Conservation (phyloP, 169 alveolate genomes). For the Eimeria praecox region DNA sequence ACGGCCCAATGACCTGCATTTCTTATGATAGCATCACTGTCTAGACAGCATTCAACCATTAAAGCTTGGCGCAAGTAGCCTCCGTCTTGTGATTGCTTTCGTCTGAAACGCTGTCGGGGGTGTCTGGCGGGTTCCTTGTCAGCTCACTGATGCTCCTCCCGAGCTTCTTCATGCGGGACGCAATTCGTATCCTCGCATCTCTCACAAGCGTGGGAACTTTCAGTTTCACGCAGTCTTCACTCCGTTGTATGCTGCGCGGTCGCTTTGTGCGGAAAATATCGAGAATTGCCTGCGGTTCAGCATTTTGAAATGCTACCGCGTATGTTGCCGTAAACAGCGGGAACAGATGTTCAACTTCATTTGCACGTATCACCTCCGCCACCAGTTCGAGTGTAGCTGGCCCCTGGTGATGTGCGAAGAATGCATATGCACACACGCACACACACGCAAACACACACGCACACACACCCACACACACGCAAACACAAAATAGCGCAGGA, state of each 20-base stretch:
- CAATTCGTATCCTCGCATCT: slow-evolving; percentile 50
- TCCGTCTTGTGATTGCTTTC: not conserved
- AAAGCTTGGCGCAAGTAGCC: not conserved
- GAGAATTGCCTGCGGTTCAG: slow-evolving; percentile 71
- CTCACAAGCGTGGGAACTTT: slow-evolving; percentile 29
- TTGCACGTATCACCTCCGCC: slow-evolving; percentile 63
- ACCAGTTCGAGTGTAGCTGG: slow-evolving; percentile 82
- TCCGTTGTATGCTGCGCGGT: slow-evolving; percentile 60
- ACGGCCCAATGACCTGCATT: slow-evolving; percentile 10
- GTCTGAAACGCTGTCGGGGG: not conserved
- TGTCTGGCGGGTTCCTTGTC: slow-evolving; percentile 29
- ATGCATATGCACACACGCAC: not conserved
- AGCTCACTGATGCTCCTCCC: slow-evolving; percentile 51
- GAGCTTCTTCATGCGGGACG: slow-evolving; percentile 55
- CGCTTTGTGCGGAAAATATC: slow-evolving; percentile 75
- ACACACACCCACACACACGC: too few species aligned
- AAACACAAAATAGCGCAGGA: not conserved
- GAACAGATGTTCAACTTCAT: slow-evolving; percentile 75
- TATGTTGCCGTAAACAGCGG: slow-evolving; percentile 82
- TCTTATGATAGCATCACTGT: not conserved
- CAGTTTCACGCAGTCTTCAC: slow-evolving; percentile 66
- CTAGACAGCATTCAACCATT: not conserved
- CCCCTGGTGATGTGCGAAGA: slow-evolving; percentile 81
- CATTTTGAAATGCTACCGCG: slow-evolving; percentile 80
- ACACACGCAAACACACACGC: not conserved